Percentiles rank a stretch among this genome's conserved stretches.
Conservation (phyloP, 139 green algal species). For the Coelastrella sp. region DNA sequence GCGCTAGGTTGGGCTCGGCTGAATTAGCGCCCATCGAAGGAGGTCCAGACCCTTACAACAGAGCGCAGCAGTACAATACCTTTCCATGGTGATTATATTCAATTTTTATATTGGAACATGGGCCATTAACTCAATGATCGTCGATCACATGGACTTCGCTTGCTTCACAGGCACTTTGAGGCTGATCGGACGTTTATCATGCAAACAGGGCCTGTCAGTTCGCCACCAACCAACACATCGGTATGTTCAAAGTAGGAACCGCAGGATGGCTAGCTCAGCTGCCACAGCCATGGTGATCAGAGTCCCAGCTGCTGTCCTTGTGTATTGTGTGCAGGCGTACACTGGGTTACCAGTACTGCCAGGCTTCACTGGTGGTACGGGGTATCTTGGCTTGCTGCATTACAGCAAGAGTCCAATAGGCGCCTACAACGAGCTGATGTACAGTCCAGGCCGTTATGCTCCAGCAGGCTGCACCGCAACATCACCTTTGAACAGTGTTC, state of each 20-base stretch:
- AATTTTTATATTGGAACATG: too few species aligned
- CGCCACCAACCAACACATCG: background rate
- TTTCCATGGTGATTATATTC: constrained; percentile 7
- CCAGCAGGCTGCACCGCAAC: background rate
- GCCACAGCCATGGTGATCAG: too few species aligned
- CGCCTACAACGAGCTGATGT: background rate
- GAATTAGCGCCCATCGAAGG: background rate
- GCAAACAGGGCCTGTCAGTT: background rate
- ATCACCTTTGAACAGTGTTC: background rate
- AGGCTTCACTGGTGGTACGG: background rate
- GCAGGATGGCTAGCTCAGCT: too few species aligned
- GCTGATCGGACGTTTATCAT: background rate
- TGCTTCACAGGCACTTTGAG: background rate
- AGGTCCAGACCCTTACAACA: constrained; percentile 1
- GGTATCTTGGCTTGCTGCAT: background rate
- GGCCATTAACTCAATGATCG: too few species aligned
- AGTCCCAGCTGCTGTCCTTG: too few species aligned
- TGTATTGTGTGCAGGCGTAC: background rate
- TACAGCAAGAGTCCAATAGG: background rate
- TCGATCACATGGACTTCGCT: background rate
- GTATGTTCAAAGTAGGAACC: too few species aligned
- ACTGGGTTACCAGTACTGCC: background rate
- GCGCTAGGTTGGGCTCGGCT: too few species aligned
- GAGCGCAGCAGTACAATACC: background rate
- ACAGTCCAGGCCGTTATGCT: background rate